Evolutionary conservation across 805 yeast genomes (phyloP).

Genomic region (Cyberlindnera saturnus): DNA sequence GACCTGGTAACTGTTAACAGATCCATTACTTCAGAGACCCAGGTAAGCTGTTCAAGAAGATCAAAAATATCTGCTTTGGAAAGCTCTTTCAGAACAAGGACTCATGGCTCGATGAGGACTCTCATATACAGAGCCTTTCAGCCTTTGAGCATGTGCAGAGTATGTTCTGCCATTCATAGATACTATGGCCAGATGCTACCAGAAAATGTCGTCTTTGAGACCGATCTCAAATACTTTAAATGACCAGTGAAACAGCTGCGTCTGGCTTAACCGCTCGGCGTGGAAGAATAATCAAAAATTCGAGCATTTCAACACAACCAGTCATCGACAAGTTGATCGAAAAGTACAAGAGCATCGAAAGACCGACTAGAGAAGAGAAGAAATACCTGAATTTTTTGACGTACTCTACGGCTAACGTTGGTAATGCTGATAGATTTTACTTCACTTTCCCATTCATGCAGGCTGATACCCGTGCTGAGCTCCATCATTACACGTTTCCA

Average conservation of each 20-base stretch:
- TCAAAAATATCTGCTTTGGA: slow-evolving; percentile 17
- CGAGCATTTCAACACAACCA: slow-evolving; percentile 14
- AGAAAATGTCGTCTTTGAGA: slow-evolving; percentile 23
- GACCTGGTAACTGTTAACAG: no score
- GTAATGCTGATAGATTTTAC: slow-evolving; percentile 18
- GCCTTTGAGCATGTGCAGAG: slow-evolving; percentile 23
- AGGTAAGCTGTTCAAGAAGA: slow-evolving; percentile 2
- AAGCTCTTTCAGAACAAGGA: slow-evolving; percentile 17
- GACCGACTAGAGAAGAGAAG: slow-evolving; percentile 16
- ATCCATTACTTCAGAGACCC: no score
- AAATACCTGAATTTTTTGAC: slow-evolving; percentile 22
- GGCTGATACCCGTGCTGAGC: slow-evolving; percentile 20
- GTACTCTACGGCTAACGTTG: slow-evolving; percentile 21
- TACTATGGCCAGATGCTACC: slow-evolving; percentile 22
- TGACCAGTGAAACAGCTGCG: slow-evolving; percentile 14
- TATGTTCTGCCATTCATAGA: slow-evolving; percentile 24
- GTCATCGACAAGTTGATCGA: slow-evolving; percentile 11
- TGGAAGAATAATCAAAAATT: slow-evolving; percentile 13
- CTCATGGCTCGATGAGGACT: slow-evolving; percentile 22
- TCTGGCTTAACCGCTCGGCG: slow-evolving; percentile 15
- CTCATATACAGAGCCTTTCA: slow-evolving; percentile 6
- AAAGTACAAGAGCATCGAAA: slow-evolving; percentile 7
- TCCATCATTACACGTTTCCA: slow-evolving; percentile 28
- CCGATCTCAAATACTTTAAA: slow-evolving; percentile 3
- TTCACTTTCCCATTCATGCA: slow-evolving; percentile 23